These are phyloP conservation scores for Delonix regia DNA, from an alignment of 306 rosid species.

Conservation along the genomic window DNA sequence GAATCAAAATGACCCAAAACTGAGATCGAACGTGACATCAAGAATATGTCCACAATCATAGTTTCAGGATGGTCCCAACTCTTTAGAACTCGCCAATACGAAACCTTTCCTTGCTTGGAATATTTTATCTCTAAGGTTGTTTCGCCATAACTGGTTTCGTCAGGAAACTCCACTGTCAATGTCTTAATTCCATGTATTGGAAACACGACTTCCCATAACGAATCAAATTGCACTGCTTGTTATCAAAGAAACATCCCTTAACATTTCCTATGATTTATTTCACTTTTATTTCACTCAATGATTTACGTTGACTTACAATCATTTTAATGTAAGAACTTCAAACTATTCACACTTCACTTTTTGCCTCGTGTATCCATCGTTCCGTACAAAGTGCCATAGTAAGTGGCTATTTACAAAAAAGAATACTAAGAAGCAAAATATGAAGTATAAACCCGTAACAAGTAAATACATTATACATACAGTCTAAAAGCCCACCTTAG, in stretches of 20 bases:
- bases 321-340: not conserved
- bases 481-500: too few relatives aligned
- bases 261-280: too few relatives aligned
- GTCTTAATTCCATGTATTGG: not conserved
- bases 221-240: not conserved
- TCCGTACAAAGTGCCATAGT: not conserved
- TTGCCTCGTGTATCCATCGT: not conserved
- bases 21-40: not conserved
- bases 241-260: not conserved
- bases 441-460: not conserved
- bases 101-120: not conserved
- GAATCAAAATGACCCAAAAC: not conserved
- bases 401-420: not conserved
- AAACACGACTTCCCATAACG: not conserved
- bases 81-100: not conserved
- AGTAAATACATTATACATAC: not conserved
- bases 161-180: not conserved
- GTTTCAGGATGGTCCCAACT: not conserved
- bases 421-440: constrained; percentile 27
- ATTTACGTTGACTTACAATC: not conserved
- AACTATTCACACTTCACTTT: constrained; percentile 10
- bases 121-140: not conserved
- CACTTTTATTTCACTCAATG: not conserved
- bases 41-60: not conserved
- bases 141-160: not conserved